Conservation (phyloP, 2,329 filamentous ascomycete species). For the Diaporthe capsici region DNA sequence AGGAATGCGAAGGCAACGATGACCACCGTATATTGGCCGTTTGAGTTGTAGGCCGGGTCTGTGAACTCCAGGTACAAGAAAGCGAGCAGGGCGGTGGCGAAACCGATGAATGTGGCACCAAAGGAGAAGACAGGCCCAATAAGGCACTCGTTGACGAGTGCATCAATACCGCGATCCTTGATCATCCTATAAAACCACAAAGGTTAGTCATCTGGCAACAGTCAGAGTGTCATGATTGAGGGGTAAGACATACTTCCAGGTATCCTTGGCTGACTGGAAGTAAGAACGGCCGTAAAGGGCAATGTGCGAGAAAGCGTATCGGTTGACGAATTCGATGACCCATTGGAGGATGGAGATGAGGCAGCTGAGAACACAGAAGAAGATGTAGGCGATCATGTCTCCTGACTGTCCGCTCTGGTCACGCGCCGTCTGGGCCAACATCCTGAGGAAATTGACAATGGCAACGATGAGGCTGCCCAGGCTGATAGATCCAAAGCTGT, state of each 20-base stretch:
- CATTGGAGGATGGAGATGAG: constrained; percentile 85
- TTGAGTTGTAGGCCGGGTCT: constrained; percentile 80
- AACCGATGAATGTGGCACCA: constrained; percentile 86
- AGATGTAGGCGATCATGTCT: constrained; percentile 74
- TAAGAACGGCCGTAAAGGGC: constrained; percentile 93
- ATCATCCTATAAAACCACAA: constrained; percentile 72
- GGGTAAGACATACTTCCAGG: constrained; percentile 72
- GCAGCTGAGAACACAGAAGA: constrained; percentile 84
- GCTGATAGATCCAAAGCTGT: constrained; percentile 92
- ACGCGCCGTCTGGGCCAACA: constrained; percentile 84
- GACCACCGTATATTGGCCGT: constrained; percentile 79
- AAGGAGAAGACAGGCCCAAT: constrained; percentile 82
- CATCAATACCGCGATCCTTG: constrained; percentile 91
- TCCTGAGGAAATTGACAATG: constrained; percentile 86
- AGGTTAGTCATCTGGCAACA: constrained; percentile 1
- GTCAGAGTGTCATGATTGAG: not conserved
- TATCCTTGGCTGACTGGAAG: constrained; percentile 87
- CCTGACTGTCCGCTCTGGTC: constrained; percentile 75
- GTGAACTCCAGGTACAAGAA: constrained; percentile 92
- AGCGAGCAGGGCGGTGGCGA: constrained; percentile 83
- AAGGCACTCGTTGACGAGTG: constrained; percentile 89
- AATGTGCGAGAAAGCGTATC: constrained; percentile 93
- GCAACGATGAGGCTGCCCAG: constrained; percentile 89
- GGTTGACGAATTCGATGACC: constrained; percentile 90
- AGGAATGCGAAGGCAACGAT: constrained; percentile 89